These are phyloP conservation scores for Pythium phragmiticola DNA, from an alignment of 352 stramenopile genomes.

Conservation along the genomic window DNA sequence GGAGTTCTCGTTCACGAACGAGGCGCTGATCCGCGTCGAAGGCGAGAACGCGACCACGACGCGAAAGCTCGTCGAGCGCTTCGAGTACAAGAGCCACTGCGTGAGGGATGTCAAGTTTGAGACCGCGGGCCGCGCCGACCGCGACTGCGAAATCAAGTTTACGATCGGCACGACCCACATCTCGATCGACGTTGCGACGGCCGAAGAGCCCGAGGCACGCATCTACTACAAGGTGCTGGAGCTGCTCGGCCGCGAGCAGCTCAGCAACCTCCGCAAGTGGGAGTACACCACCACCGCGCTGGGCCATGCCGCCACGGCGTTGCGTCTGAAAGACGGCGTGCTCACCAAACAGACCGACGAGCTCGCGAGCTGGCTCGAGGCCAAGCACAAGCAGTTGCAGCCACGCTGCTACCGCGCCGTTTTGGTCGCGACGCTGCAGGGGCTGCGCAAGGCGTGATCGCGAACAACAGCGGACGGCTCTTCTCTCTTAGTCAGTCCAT, in stretches of 20 bases:
- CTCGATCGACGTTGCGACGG: slow-evolving; percentile 27
- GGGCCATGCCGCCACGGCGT: slow-evolving; percentile 13
- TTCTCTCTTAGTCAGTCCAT: background rate
- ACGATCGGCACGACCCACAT: slow-evolving; percentile 9
- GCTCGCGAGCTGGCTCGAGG: slow-evolving; percentile 8
- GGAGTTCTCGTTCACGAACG: slow-evolving; percentile 26
- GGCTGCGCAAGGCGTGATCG: slow-evolving; percentile 2
- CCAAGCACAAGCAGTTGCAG: slow-evolving; percentile 15
- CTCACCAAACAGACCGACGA: slow-evolving; percentile 14
- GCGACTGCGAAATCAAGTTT: slow-evolving; percentile 32
- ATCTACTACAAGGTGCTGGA: slow-evolving; percentile 24
- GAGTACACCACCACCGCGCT: slow-evolving; percentile 7
- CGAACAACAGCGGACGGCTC: background rate
- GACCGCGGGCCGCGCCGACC: slow-evolving; percentile 23
- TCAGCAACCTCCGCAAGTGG: slow-evolving; percentile 17
- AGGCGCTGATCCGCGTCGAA: slow-evolving; percentile 17
- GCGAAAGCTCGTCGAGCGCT: slow-evolving; percentile 25
- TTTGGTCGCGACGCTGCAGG: slow-evolving; percentile 3
- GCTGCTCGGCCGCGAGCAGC: slow-evolving; percentile 16
- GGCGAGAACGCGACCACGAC: slow-evolving; percentile 27
- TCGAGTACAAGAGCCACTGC: slow-evolving; percentile 23
- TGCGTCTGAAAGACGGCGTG: slow-evolving; percentile 2
- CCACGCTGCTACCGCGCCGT: slow-evolving; percentile 26
- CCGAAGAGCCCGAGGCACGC: slow-evolving; percentile 9
- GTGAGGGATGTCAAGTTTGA: slow-evolving; percentile 24